phyloP scores from a whole-genome alignment of 1,139 yeast genomes.

The Casaregolazyma lundiana region DNA sequence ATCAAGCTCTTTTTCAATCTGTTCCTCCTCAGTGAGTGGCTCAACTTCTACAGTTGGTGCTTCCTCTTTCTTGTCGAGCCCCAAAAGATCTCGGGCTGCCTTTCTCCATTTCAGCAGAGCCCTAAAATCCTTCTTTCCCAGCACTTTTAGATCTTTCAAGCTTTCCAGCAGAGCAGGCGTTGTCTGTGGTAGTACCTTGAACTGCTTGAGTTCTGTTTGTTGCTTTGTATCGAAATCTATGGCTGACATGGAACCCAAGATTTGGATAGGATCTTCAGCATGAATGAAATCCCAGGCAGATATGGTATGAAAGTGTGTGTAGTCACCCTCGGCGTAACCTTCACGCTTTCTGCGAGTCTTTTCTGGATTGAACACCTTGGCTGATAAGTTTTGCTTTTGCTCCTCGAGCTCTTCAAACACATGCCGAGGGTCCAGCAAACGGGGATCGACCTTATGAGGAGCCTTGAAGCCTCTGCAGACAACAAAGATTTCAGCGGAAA shows the following conservation, averaged over 20 bases:
- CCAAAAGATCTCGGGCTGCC: conserved; percentile 74
- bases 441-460: conserved; percentile 90
- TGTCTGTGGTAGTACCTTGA: conserved; percentile 68
- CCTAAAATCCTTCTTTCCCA: conserved; percentile 92
- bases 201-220: conserved; percentile 66
- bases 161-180: conserved; percentile 76
- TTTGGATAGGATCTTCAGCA: conserved; percentile 77
- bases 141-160: conserved; percentile 82
- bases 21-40: conserved; percentile 80
- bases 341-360: conserved; percentile 85
- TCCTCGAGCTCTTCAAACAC: conserved; percentile 86
- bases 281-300: conserved; percentile 75
- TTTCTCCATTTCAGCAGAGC: conserved; percentile 80
- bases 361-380: conserved; percentile 91
- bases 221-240: conserved; percentile 48
- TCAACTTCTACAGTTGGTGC: conserved; percentile 49
- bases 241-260: conserved; percentile 58
- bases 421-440: conserved; percentile 83
- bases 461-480: conserved; percentile 96
- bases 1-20: conserved; percentile 77
- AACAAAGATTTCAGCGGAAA: conserved; percentile 97
- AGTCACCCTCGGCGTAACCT: conserved; percentile 96
- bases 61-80: conserved; percentile 50
- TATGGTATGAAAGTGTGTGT: conserved; percentile 66
- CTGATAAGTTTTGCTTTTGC: conserved; percentile 71